phyloP scores from a whole-genome alignment of 768 basidiomycete species.

The Cyathus striatus region DNA sequence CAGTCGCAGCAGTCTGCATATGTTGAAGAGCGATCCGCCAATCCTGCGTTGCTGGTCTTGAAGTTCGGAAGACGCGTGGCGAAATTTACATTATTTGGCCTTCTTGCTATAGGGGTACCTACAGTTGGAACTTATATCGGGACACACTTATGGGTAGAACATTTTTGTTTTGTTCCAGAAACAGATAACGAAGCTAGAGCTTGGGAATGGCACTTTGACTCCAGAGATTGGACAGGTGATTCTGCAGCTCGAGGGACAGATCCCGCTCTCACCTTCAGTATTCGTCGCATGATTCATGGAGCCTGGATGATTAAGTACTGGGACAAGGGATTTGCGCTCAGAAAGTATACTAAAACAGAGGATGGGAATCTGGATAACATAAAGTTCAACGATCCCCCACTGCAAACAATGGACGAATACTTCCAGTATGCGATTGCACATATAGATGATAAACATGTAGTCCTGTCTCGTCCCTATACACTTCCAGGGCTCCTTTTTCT shows the following conservation, averaged over 20 bases:
- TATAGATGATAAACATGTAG: constrained; percentile 33
- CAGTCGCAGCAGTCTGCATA: no score
- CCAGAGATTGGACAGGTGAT: constrained; percentile 58
- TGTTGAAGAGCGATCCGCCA: constrained; percentile 19
- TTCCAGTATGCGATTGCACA: constrained; percentile 43
- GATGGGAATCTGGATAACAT: constrained; percentile 27
- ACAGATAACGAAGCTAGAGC: constrained; percentile 44
- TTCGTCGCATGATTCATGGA: constrained; percentile 55
- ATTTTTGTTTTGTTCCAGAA: constrained; percentile 39
- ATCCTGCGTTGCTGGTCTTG: constrained; percentile 31
- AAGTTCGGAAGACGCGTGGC: constrained; percentile 40
- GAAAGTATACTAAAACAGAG: constrained; percentile 12
- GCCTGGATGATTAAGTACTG: constrained; percentile 73
- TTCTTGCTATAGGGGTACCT: constrained; percentile 38
- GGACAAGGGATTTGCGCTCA: constrained; percentile 40
- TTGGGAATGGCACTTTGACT: constrained; percentile 68
- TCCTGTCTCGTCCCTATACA: constrained; percentile 45
- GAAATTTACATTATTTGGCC: constrained; percentile 43
- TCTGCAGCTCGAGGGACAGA: constrained; percentile 61
- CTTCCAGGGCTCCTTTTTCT: constrained; percentile 48
- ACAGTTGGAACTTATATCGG: constrained; percentile 46
- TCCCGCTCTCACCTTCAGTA: constrained; percentile 56
- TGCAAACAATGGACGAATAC: constrained; percentile 50
- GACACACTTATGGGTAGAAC: constrained; percentile 62
- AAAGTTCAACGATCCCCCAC: constrained; percentile 47